These are phyloP conservation scores for Diaporthe sp. DNA, from an alignment of 2,329 filamentous ascomycete genomes.

Conservation along the genomic window DNA sequence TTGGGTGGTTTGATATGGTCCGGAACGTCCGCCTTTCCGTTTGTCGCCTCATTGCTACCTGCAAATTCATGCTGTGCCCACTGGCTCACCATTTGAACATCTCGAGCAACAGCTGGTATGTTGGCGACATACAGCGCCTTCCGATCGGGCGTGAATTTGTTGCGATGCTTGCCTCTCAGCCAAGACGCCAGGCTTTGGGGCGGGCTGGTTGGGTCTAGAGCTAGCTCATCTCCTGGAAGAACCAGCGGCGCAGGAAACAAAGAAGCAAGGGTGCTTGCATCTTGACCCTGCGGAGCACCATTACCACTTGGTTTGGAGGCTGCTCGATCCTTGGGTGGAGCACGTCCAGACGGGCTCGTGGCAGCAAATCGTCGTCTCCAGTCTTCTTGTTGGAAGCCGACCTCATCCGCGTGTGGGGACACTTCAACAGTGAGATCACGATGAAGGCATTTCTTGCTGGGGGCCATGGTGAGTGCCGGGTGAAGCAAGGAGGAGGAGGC, in stretches of 20 bases:
- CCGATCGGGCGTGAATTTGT: conserved; percentile 59
- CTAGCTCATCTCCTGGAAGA: conserved; percentile 71
- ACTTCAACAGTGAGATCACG: conserved; percentile 46
- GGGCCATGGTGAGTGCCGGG: background rate
- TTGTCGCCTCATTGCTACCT: conserved; percentile 49
- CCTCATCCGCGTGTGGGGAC: conserved; percentile 48
- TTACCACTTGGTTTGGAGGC: background rate
- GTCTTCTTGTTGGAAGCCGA: conserved; percentile 48
- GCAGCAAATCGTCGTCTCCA: conserved; percentile 49
- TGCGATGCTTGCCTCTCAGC: conserved; percentile 60
- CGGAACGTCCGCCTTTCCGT: conserved; percentile 57
- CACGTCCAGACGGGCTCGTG: conserved; percentile 47
- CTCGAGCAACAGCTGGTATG: conserved; percentile 56
- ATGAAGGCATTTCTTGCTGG: conserved; percentile 27
- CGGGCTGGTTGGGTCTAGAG: conserved; percentile 63
- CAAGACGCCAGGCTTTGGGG: conserved; percentile 68
- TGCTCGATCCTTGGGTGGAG: conserved; percentile 37
- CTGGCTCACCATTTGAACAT: conserved; percentile 60
- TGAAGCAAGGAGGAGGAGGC: background rate
- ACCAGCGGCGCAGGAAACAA: conserved; percentile 71
- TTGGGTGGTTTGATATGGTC: conserved; percentile 48
- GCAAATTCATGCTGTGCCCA: conserved; percentile 52
- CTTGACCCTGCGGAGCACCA: conserved; percentile 31
- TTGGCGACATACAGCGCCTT: conserved; percentile 68
- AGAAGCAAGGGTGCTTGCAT: conserved; percentile 42